Percentiles rank a stretch among this genome's conserved stretches.
phyloP scores from a whole-genome alignment of 805 yeast species.

The Ogataea populi-albae region DNA sequence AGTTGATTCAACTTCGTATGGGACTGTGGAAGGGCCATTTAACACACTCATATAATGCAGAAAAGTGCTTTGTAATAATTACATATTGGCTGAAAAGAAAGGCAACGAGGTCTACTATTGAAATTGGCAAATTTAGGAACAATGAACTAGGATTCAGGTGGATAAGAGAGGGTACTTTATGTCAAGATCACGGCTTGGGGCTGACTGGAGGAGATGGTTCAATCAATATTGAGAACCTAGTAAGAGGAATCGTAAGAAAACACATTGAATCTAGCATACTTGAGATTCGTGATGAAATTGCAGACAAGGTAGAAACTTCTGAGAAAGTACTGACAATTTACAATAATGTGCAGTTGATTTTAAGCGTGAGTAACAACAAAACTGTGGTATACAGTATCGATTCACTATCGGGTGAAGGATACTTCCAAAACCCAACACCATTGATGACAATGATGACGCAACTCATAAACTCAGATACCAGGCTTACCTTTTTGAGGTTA shows the following conservation, averaged over 20 bases:
- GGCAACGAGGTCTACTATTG: slow-evolving; percentile 51
- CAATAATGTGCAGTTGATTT: slow-evolving; percentile 22
- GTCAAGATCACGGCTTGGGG: slow-evolving; percentile 22
- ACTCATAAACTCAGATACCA: slow-evolving; percentile 29
- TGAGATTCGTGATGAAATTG: slow-evolving; percentile 31
- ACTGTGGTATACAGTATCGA: slow-evolving; percentile 32
- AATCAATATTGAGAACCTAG: slow-evolving; percentile 37
- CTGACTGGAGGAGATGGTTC: slow-evolving; percentile 34
- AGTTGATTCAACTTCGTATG: slow-evolving; percentile 48
- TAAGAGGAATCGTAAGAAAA: slow-evolving; percentile 37
- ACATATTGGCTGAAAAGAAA: slow-evolving; percentile 64
- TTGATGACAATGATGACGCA: slow-evolving; percentile 33
- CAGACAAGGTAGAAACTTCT: slow-evolving; percentile 26
- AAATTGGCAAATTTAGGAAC: slow-evolving; percentile 52
- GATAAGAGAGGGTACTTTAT: slow-evolving; percentile 52
- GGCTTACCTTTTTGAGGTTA: slow-evolving; percentile 32
- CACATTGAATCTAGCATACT: slow-evolving; percentile 39
- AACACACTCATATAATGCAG: slow-evolving; percentile 55
- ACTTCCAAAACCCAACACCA: slow-evolving; percentile 45
- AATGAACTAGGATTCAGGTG: slow-evolving; percentile 55
- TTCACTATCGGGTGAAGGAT: slow-evolving; percentile 39
- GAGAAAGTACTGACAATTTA: slow-evolving; percentile 31
- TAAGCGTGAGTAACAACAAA: slow-evolving; percentile 29
- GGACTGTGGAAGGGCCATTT: slow-evolving; percentile 60
- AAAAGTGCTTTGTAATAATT: slow-evolving; percentile 50